Conservation (phyloP, 2,329 filamentous ascomycete genomes). For the Colletotrichum sp. region DNA sequence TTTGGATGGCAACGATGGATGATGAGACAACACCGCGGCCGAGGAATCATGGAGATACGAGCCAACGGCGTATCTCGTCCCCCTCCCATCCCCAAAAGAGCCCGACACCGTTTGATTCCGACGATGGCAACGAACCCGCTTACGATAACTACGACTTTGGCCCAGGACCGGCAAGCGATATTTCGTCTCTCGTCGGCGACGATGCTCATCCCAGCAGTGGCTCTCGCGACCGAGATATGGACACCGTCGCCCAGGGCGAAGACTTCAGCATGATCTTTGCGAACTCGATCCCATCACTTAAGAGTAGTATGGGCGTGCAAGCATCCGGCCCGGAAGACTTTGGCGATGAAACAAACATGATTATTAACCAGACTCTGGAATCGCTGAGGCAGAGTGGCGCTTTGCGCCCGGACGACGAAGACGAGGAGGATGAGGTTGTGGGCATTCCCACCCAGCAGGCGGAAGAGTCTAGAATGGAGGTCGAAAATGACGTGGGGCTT, state of each 20-base stretch:
- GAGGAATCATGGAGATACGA: background rate
- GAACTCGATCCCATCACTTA: conserved; percentile 57
- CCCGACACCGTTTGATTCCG: conserved; percentile 11
- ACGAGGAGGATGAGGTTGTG: conserved; percentile 11
- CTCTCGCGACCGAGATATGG: conserved; percentile 22
- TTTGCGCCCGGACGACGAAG: conserved; percentile 15
- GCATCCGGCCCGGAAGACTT: conserved; percentile 46
- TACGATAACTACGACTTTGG: conserved; percentile 13
- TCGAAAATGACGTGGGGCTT: background rate
- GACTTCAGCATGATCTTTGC: conserved; percentile 66
- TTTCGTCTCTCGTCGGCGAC: conserved; percentile 18
- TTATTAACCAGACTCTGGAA: conserved; percentile 61
- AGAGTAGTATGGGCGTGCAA: conserved; percentile 42
- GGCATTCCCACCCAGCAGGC: background rate
- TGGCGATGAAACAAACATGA: conserved; percentile 60
- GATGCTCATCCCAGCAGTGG: conserved; percentile 23
- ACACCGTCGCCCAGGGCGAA: conserved; percentile 55
- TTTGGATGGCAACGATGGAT: conserved; percentile 49
- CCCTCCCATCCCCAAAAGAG: background rate
- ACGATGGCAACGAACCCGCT: conserved; percentile 6
- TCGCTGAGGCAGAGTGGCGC: conserved; percentile 45
- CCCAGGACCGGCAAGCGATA: conserved; percentile 8
- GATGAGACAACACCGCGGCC: conserved; percentile 41
- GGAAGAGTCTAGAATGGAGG: background rate
- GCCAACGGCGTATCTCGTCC: background rate